Evolutionary conservation across 2,329 filamentous ascomycete genomes (phyloP), one percentile per base, ranked within the genome.

Genomic region (Lasiodiplodia gonubiensis): DNA sequence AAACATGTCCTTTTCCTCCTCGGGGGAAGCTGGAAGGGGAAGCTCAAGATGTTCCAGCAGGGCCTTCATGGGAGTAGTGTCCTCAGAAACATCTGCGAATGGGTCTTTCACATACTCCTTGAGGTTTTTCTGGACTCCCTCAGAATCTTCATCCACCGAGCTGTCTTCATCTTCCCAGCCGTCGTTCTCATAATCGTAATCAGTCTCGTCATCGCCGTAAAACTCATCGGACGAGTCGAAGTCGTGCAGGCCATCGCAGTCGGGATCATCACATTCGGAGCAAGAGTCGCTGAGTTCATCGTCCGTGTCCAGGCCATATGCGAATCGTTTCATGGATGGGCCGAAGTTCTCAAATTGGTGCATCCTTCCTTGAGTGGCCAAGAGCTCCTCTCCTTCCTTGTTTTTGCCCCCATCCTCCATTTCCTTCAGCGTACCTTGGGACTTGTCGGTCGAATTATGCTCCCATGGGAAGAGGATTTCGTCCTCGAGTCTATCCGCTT

Each of bases 401-500:
- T 21, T n/a, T 7, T 21, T n/a, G 2, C 42, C 16, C 14, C 14
- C 55, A 8, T n/a, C 21, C 25, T 18, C 48, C 2, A n/a, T 2
- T 12, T 4, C n/a, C 21, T 18, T 60, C 1, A 16, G 12, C 42
- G 6, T n/a, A 18, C 10, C 23, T 25, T 18, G 42, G 3, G 37
- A 55, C 30, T 33, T 33, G 2, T 23, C 4, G 8, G 25, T n/a
- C 3, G 51, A 6, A 23, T 23, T 55, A 11, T 23, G n/a, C 65
- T 81, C 77, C 51, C 79, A 74, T 0, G 80, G 79, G 66, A 82
- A 82, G 4, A 83, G 71, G 7, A 82, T 72, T 4, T 72, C 72
- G 57, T 82, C 80, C 70, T 82, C 80, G 11, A 80, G 67, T 37
- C 73, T 75, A 69, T 83, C 80, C 2, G 78, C 77, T 57, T 81